Conservation (phyloP, 192 early-diverging fungal species). For the Backusella sp. region DNA sequence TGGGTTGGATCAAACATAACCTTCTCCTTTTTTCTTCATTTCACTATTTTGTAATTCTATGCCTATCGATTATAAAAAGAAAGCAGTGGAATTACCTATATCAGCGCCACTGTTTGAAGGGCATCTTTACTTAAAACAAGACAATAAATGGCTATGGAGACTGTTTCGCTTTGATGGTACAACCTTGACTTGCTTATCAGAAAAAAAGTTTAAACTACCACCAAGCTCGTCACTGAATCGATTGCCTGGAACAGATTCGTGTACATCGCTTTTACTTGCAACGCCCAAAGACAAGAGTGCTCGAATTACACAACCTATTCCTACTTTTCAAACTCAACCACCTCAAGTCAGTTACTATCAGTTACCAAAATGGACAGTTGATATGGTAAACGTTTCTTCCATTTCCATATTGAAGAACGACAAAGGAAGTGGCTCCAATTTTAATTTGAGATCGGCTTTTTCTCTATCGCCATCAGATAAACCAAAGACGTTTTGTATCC, state of each 20-base stretch:
- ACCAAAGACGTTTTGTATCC: slow-evolving; percentile 24
- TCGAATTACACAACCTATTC: not conserved
- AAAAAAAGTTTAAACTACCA: slow-evolving; percentile 26
- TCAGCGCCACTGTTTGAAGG: slow-evolving; percentile 34
- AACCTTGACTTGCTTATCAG: slow-evolving; percentile 25
- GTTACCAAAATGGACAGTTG: slow-evolving; percentile 32
- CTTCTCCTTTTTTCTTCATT: not conserved
- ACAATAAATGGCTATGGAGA: slow-evolving; percentile 29
- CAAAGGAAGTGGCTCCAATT: not conserved
- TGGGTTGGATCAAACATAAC: not conserved
- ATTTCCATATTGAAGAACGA: slow-evolving; percentile 27
- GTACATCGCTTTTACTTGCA: slow-evolving; percentile 28
- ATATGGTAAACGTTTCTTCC: slow-evolving; percentile 26
- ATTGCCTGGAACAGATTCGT: not conserved
- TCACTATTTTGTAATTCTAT: not conserved
- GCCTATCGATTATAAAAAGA: slow-evolving; percentile 1
- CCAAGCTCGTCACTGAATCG: slow-evolving; percentile 13
- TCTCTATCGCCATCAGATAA: not conserved
- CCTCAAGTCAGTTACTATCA: slow-evolving; percentile 32
- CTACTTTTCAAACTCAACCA: slow-evolving; percentile 15
- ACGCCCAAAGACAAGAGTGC: slow-evolving; percentile 17
- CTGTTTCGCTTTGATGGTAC: slow-evolving; percentile 37
- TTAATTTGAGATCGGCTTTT: not conserved
- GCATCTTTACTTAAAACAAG: slow-evolving; percentile 27
- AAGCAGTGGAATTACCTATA: slow-evolving; percentile 27